Base-by-base conservation (phyloP, 352 stramenopile genomes). In the Phytophthora pisi region DNA sequence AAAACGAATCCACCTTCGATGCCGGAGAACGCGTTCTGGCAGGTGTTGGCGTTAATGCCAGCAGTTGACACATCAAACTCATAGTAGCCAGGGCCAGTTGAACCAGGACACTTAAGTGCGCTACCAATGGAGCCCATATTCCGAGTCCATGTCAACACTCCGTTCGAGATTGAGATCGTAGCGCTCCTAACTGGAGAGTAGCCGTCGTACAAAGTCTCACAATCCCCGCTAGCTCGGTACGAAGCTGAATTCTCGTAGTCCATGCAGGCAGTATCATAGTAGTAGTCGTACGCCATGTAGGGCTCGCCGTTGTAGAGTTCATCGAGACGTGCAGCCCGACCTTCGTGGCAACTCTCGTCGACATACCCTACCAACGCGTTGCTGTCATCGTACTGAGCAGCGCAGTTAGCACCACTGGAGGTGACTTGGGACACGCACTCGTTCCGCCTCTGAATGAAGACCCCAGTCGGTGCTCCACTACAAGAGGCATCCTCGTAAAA, bases 281-380 rank as follows among this genome's bases (percentile, higher is more conserved):
- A 61, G 40, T 61, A 52, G 40, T 61, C 40, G 24, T 61, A 61
- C 9, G 54, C 54, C 54, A 61, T 61, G n/a, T 52, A 61, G 5
- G 54, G n/a, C 20, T 51, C 54, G 7, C 8, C 31, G 4, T 16
- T 23, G 46, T 31, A 64, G 46, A 64, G 57, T 18, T 24, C n/a
- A 31, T 61, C 28, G 11, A 61, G 46, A 28, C 57, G 34, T 4
- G 16, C 26, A 26, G 5, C 42, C 31, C 26, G 42, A 31, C 42
- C 24, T 10, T 61, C 38, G 30, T 52, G 54, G 10, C 54, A 61
- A 26, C 54, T 61, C 26, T 61, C 54, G 5, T 61, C 26, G 40
- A 45, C 54, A 31, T 61, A 61, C 6, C 40, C 42, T 30, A 51
- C 24, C 4, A 52, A 5, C 3, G 16, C n/a, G 28, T 36, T 45